A percentile compares a stretch with the other conserved stretches of the same genome.
These are phyloP conservation scores for Quercus bicolor DNA, from an alignment of 306 rosid species.

Conservation along the genomic window DNA sequence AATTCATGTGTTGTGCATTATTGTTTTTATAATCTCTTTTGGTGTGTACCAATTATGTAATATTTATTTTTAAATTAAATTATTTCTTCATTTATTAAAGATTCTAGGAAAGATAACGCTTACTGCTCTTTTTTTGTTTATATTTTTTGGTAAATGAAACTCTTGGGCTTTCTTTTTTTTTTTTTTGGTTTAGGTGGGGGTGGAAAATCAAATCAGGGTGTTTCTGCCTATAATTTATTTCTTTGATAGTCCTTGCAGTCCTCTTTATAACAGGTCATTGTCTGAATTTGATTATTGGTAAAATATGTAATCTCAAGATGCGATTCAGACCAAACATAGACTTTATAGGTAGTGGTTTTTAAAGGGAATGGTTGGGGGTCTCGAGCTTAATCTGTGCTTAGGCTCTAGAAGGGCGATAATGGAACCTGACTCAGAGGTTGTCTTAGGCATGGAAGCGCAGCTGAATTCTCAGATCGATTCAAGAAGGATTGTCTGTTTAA, in stretches of 20 bases:
- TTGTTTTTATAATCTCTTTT: not conserved
- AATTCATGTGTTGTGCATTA: not conserved
- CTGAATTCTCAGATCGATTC: not conserved
- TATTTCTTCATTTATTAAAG: not conserved
- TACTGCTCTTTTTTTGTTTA: not conserved
- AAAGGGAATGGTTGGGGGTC: no score
- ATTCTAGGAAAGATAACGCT: not conserved
- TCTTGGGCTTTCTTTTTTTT: not conserved
- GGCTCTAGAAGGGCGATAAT: not conserved
- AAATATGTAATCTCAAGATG: no score
- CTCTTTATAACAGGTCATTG: not conserved
- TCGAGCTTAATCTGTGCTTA: no score
- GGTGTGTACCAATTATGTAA: not conserved
- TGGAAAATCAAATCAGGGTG: not conserved
- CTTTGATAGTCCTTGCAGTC: not conserved
- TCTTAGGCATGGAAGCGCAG: not conserved
- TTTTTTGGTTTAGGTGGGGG: no score
- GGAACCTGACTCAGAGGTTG: not conserved
- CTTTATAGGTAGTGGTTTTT: no score
- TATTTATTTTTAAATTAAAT: not conserved
- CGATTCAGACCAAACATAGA: no score
- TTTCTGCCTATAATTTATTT: not conserved
- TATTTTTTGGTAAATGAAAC: not conserved
- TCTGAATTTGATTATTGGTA: not conserved
- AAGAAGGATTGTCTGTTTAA: not conserved